A percentile compares a stretch with the other conserved stretches of the same genome.
Conservation (phyloP, 805 yeast species). For the Teunomyces tritomae region DNA sequence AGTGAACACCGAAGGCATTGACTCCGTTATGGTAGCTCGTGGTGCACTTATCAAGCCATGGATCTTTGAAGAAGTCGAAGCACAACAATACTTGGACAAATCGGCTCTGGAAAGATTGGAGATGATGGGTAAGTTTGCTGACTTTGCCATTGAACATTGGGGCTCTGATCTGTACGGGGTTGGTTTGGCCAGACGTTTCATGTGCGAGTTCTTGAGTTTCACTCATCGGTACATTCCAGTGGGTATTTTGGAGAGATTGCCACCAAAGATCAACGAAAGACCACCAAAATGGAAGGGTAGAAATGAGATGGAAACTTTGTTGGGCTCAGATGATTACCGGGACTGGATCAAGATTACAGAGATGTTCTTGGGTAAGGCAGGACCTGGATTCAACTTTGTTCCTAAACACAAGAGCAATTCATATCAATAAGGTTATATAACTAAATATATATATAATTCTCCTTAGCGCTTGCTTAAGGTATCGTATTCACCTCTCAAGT, state of each 20-base stretch:
- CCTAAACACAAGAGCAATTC: slow-evolving; percentile 97
- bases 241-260: slow-evolving; percentile 85
- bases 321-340: slow-evolving; percentile 78
- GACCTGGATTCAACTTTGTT: slow-evolving; percentile 68
- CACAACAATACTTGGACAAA: slow-evolving; percentile 87
- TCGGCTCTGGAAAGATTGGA: slow-evolving; percentile 86
- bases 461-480: slow-evolving; percentile 4
- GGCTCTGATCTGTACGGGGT: slow-evolving; percentile 96
- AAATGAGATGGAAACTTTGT: slow-evolving; percentile 83
- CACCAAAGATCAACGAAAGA: slow-evolving; percentile 87
- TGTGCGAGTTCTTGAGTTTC: slow-evolving; percentile 93
- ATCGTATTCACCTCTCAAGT: slow-evolving; percentile 65
- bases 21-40: slow-evolving; percentile 95
- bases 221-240: slow-evolving; percentile 93
- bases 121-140: slow-evolving; percentile 63
- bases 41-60: slow-evolving; percentile 98
- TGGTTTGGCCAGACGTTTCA: slow-evolving; percentile 78
- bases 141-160: slow-evolving; percentile 92
- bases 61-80: slow-evolving; percentile 94
- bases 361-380: slow-evolving; percentile 88
- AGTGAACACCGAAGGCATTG: slow-evolving; percentile 64
- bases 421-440: slow-evolving; percentile 34
- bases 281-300: slow-evolving; percentile 94
- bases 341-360: slow-evolving; percentile 98
- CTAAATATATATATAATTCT: neutral